Base-by-base conservation (phyloP, 2,329 filamentous ascomycete species). In the Aschersonia sp. region DNA sequence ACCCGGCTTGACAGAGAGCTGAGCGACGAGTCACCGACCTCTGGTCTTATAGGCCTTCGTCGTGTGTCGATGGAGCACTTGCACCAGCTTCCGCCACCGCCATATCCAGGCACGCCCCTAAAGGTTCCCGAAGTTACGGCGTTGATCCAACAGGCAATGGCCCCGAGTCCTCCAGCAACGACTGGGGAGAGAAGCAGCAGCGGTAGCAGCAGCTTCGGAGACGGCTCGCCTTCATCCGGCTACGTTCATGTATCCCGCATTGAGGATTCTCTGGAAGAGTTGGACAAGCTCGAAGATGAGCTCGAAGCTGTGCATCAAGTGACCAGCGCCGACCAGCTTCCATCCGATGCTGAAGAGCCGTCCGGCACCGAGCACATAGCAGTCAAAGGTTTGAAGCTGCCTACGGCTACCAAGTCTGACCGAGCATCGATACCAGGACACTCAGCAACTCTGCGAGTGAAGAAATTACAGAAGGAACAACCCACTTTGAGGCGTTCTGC, bases 241-340 rank as follows among this genome's bases (percentile, higher is more conserved):
- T 64, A 60, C 5, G 59, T 55, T 50, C 65, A 54, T 1, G 62
- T 66, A 10, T 63, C 70, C 30, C 72, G 76, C 14, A 81, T 82
- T 45, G 79, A 82, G 56, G 78, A 81, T 56, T 81, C 77, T 2
- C 63, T 82, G 7, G 77, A 79, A 57, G 77, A 76, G 51, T 65
- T 82, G 22, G 79, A 82, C 55, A 66, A 68, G 50, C 66, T 82
- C 12, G 77, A 82, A 53, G 78, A 82, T 32, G 69, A 79, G 45
- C 66, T 81, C 8, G 77, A 82, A 53, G 74, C 69, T 2, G 64
- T 79, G 35, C 55, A 60, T 47, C 61, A 62, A n/a, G 60, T 68
- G 9, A 58, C 70, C 0, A 60, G 57, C 2, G 49, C 67, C 9
- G 55, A 59, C 14, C 60, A 57, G 6, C 56, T 67, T 9, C 51